Base-by-base conservation (phyloP, 495 filamentous ascomycete species). In the Aspergillus diversus region DNA sequence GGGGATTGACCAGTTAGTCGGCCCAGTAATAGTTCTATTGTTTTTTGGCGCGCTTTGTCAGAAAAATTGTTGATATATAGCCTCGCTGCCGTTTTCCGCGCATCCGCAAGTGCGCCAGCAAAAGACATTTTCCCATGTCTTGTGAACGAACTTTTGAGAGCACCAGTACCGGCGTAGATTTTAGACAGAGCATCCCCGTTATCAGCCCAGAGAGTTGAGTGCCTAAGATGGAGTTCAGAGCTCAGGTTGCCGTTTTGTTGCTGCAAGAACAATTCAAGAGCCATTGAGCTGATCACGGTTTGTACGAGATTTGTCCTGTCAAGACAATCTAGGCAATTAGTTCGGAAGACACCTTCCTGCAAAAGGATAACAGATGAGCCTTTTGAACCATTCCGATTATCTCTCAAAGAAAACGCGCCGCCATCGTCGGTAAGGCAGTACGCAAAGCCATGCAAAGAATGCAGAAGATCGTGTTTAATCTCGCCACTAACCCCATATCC, bases 41-140 rank as follows among this genome's bases (percentile, higher is more conserved):
- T 98, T 63, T 90, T 93, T 71, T 99, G 95, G 56, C 92, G 84
- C 15, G 89, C 89, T 67, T 97, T 97, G 71, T 99, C 95, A 1
- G 91, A 86, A 67, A 99, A 99, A 68, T 97, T 99, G 71, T 98
- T 99, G 73, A 97, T 91, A 73, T 97, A 98, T 56, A 97, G 81
- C 35, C 95, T 83, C 27, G 93, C 93, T 6, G 93, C 94, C 69
- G 91, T 96, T 76, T 99, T 99, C 33, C 96, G 86, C 4, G 91
- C 91, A 77, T 99, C 95, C 50, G 95, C 93, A 58, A 99, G 85
- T n/a, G 92, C 92, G 21, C 95, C 95, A 7, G 93, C 93, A 42
- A 97, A 68, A 15, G 93, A 96, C 92, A 96, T 97, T 75, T 97
- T 99, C 32, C 95, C 95, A 70, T 89, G 87, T 49, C 95, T 83